Evolutionary conservation across 2,329 filamentous ascomycete genomes (phyloP), one percentile per base, ranked within the genome.

Genomic region (Trichophyton simii): DNA sequence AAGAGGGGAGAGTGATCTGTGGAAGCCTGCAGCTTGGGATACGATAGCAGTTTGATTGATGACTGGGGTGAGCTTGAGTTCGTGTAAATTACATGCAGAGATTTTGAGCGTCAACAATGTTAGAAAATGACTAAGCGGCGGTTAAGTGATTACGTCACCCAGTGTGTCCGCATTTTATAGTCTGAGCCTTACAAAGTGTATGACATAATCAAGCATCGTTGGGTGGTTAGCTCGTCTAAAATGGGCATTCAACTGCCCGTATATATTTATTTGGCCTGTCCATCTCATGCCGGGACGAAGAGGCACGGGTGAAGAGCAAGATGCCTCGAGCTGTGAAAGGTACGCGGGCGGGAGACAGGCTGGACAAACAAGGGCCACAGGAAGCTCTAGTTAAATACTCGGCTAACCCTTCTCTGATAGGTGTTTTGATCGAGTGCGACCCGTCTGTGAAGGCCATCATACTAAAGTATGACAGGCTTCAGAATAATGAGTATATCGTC

Each of bases 401-500:
- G 7, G 11, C n/a, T 11, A n/a, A 38, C 34, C 34, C 34, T 9
- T 54, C n/a, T 18, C 15, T 11, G 28, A 18, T 64, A 78, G 76
- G 76, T 60, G 72, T 78, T 46, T 70, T 78, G 11, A 73, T 78
- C 62, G 75, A 78, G 68, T 78, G 76, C 68, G 76, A 78, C 64
- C 76, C 76, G 2, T 78, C 76, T 46, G 76, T 78, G 66, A 78
- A 78, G 67, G 75, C 76, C 48, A 77, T 78, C 66, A 78, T 78
- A 60, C 69, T 78, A 31, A 78, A 77, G 58, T 77, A 78, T 65
- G 76, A 78, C 63, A 73, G 77, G 64, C 50, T 54, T 6, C 74
- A 77, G 60, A 67, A 71, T 57, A 75, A 78, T 62, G 76, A 78
- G 65, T 78, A 77, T 62, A 77, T 78, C 41, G 75, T 78, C 57